Evolutionary conservation across 331 rosid species (phyloP), one percentile per base, ranked within the genome.

Genomic region (Cydonia oblonga): DNA sequence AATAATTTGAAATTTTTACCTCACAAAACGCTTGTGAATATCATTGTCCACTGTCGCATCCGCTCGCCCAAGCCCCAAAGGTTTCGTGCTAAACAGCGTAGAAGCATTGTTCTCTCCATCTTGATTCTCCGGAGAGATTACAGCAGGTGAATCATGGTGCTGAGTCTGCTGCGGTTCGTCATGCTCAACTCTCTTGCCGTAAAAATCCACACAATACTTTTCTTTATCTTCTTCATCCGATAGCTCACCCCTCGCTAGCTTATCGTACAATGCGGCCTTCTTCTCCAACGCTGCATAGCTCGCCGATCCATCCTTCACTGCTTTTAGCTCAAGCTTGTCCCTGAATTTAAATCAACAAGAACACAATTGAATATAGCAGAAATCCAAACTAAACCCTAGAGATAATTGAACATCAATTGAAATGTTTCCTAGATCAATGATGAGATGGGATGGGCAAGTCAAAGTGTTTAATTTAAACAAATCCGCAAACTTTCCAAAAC

Each of bases 131-230:
- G 35, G 83, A n/a, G 74, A 80, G 23, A 56, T 53, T 7, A 75
- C 62, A 32, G 64, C 71, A 40, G 83, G 42, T 18, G 68, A 61
- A 78, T 80, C 76, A 14, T 28, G 78, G 62, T 32, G 76, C 60
- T 61, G 84, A 6, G 58, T 73, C 49, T 64, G 84, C 54, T 77
- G 84, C 44, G 78, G 63, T 64, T 84, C 93, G 35, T 90, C 96
- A 58, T 77, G 74, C 75, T 83, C 90, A 75, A 70, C 16, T n/a
- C 89, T 87, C 86, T 92, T 92, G 71, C 86, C 89, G 42, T 83
- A 81, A 81, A 92, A 92, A 74, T 92, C 92, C 49, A 92, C 98
- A 78, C 96, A 92, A 60, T 92, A 92, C 83, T 92, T 92, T 68
- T 88, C 98, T 62, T 85, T 66, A 23, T 90, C 98, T 62, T 92